Base-by-base conservation (phyloP, 257 asterid genomes). In the Solanum infundibuliforme region DNA sequence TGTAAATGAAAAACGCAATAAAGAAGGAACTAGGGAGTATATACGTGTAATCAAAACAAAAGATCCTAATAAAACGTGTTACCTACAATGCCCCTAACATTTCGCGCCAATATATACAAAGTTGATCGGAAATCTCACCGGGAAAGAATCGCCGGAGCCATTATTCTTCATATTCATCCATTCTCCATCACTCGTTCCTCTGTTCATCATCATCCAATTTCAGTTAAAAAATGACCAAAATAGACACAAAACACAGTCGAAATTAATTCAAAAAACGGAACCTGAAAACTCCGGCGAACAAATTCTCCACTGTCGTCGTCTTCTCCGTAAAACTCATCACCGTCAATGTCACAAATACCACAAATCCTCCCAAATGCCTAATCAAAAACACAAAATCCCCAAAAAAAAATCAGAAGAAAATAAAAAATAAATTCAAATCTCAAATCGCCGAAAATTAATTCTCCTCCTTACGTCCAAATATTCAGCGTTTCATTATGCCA, bases 401-500 rank as follows among this genome's bases (percentile, higher is more conserved):
- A 5, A 8, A 20, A 52, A 48, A 52, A 29, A 60, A 27, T 41
- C 12, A 71, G 21, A 7, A 25, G 18, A 27, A 20, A 8, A 5
- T 6, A 27, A 1, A 29, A 34, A 2, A 2, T n/a, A 20, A 20
- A 38, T 75, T 32, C 76, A 31, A 32, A 71, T 31, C 79, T 71
- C 79, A 71, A 71, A 69, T 31, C 23, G 10, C 12, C 41, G 12
- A 31, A 31, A 31, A 71, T 3, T 16, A 16, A 29, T 31, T 29
- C 5, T 69, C 21, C 9, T 69, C n/a, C 97, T 91, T 68, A 96
- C 98, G 99, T 95, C 99, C 99, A 96, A 32, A 96, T 91, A 88
- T 96, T 96, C 87, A 96, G 92, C 38, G 98, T 96, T 85, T 96
- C 99, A 52, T 96, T 96, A 91, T 96, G 99, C 92, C 94, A 38